These are phyloP conservation scores for Salix purpurea DNA, from an alignment of 345 rosid genomes.

Conservation along the genomic window DNA sequence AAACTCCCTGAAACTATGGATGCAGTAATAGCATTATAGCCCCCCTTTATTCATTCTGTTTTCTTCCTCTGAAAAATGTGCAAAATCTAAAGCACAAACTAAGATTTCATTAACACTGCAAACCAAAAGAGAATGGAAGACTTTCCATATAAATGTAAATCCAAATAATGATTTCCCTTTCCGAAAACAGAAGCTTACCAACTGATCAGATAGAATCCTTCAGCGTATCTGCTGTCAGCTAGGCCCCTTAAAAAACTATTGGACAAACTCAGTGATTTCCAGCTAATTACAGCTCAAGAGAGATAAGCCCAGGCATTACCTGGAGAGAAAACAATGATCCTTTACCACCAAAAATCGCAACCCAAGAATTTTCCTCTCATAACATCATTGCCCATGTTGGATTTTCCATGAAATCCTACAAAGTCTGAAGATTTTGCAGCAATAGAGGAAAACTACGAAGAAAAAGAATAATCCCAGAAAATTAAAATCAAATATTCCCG, in stretches of 20 bases:
- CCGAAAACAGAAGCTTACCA: slow-evolving; percentile 31
- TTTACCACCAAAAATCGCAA: slow-evolving; percentile 31
- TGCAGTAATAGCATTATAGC: background rate
- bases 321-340: slow-evolving; percentile 16
- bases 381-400: slow-evolving; percentile 21
- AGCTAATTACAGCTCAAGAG: slow-evolving; percentile 39
- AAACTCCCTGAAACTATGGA: slow-evolving; percentile 14
- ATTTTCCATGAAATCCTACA: slow-evolving; percentile 23
- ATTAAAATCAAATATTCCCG: slow-evolving; percentile 5
- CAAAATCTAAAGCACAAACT: slow-evolving; percentile 21
- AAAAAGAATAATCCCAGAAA: slow-evolving; percentile 21
- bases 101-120: slow-evolving; percentile 27
- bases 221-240: background rate
- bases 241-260: slow-evolving; percentile 1
- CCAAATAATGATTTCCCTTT: slow-evolving; percentile 28
- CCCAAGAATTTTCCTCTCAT: slow-evolving; percentile 15
- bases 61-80: slow-evolving; percentile 13
- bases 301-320: slow-evolving; percentile 5
- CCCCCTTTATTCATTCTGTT: background rate
- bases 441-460: slow-evolving; percentile 18
- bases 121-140: slow-evolving; percentile 31
- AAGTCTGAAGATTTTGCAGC: slow-evolving; percentile 18
- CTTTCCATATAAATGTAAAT: slow-evolving; percentile 41
- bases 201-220: slow-evolving; percentile 18
- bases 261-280: slow-evolving; percentile 20